Evolutionary conservation across 176 grass and related monocot genomes (phyloP).

Genomic region (Triticum timopheevii): DNA sequence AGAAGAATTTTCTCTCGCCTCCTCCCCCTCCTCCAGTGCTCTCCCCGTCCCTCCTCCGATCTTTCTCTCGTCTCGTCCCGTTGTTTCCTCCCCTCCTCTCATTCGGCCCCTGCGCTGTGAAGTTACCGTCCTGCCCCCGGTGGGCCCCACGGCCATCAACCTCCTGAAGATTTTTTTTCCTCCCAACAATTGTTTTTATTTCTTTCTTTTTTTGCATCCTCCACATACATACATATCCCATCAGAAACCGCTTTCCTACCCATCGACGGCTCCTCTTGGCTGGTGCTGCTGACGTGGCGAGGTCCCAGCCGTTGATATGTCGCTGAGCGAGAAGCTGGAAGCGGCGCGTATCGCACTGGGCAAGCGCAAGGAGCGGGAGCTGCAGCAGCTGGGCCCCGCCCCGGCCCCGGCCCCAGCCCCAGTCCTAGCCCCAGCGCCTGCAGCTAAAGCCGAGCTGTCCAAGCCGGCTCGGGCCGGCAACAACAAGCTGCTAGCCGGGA

Average conservation of each 20-base stretch:
- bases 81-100: background rate
- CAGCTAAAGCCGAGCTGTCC: conserved; percentile 34
- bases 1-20: background rate
- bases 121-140: conserved; percentile 25
- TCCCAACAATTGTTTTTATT: background rate
- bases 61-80: background rate
- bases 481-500: conserved; percentile 67
- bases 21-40: background rate
- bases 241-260: background rate
- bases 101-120: background rate
- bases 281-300: conserved; percentile 35
- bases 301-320: conserved; percentile 47
- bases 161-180: background rate
- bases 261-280: background rate
- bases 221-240: background rate
- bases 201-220: background rate
- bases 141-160: conserved; percentile 27
- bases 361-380: conserved; percentile 69
- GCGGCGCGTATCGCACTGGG: conserved; percentile 53
- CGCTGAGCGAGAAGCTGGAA: conserved; percentile 53
- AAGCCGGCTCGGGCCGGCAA: conserved; percentile 17
- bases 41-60: background rate
- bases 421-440: background rate
- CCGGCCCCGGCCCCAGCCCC: background rate
- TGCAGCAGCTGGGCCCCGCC: background rate